A percentile compares a stretch with the other conserved stretches of the same genome.
Evolutionary conservation across 257 asterid genomes (phyloP).

Genomic region (Scutellaria barbata): DNA sequence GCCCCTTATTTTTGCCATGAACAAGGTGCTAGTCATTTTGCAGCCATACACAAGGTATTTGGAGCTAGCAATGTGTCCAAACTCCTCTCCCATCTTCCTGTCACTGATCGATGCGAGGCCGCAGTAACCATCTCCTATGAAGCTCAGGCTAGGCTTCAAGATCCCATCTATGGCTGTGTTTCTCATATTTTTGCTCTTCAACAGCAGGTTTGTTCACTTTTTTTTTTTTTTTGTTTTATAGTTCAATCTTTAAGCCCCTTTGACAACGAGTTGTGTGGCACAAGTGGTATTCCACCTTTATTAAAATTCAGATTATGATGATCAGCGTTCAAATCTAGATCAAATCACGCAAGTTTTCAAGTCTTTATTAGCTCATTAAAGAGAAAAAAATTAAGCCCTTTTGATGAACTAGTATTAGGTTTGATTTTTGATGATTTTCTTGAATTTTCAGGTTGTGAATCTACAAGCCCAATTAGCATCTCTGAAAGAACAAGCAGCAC

Average conservation of each 20-base stretch:
- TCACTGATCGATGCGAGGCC: conserved; percentile 62
- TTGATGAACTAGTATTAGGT: not conserved
- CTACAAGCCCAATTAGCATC: conserved; percentile 59
- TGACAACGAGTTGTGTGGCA: no score
- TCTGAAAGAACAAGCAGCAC: conserved; percentile 55
- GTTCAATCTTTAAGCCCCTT: no score
- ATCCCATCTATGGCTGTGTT: conserved; percentile 78
- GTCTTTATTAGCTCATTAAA: no score
- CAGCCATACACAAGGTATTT: conserved; percentile 62
- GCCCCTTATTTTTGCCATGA: conserved; percentile 74
- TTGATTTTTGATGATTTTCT: conserved; percentile 11
- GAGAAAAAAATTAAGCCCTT: no score
- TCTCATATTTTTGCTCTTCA: conserved; percentile 73
- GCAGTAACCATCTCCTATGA: conserved; percentile 71
- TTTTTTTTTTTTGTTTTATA: no score
- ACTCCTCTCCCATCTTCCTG: conserved; percentile 61
- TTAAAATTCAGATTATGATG: no score
- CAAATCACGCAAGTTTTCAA: no score
- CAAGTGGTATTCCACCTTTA: no score
- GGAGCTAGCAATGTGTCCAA: conserved; percentile 69
- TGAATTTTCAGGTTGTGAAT: conserved; percentile 50
- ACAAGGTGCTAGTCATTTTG: conserved; percentile 66
- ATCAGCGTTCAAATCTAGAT: no score
- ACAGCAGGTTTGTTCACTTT: conserved; percentile 46
- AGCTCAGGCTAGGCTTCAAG: conserved; percentile 83